Base-by-base conservation (phyloP, 768 basidiomycete species). In the Hemileccinum rubropunctum region DNA sequence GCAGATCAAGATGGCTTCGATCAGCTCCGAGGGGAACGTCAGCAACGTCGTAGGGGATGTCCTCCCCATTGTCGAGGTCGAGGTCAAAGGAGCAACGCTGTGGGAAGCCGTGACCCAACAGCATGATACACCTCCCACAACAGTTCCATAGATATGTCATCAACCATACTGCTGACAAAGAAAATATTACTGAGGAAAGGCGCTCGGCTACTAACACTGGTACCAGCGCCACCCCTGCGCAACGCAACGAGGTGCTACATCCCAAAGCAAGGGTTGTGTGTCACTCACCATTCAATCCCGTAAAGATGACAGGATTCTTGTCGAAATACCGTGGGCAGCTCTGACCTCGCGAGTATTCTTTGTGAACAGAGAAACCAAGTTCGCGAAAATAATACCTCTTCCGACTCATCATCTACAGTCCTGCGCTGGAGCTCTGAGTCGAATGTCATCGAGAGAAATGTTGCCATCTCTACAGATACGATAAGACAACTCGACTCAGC, bases 11-110 rank as follows among this genome's bases (percentile, higher is more conserved):
- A 76, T 62, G 13, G 64, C 56, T 51, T 78, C 73, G 30, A 73
- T 54, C 39, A 80, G 48, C 53, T 79, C 78, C 14, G 66, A 53
- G 2, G 78, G 77, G 14, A 74, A 60, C 20, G 37, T 35, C 20
- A 56, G 40, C 14, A 64, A 38, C 20, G 48, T 18, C 38, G 46
- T 14, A 14, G 30, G 14, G 9, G 46, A 36, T 12, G 43, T 23
- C 34, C 26, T 45, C 36, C 26, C 11, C 44, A 40, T 33, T 3
- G 35, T 51, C 44, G 32, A 23, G 21, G 51, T 52, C 36, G 21
- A 28, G 8, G 27, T 34, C 34, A 36, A 32, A 37, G 36, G 36
- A 43, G 17, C 14, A 18, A 33, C 17, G 33, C 32, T 28, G 56
- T 56, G 44, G 48, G 48, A 45, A 38, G 30, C 30, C 17, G 6